These are phyloP conservation scores for Onygena corvina DNA, from an alignment of 2,329 filamentous ascomycete genomes.

Conservation along the genomic window DNA sequence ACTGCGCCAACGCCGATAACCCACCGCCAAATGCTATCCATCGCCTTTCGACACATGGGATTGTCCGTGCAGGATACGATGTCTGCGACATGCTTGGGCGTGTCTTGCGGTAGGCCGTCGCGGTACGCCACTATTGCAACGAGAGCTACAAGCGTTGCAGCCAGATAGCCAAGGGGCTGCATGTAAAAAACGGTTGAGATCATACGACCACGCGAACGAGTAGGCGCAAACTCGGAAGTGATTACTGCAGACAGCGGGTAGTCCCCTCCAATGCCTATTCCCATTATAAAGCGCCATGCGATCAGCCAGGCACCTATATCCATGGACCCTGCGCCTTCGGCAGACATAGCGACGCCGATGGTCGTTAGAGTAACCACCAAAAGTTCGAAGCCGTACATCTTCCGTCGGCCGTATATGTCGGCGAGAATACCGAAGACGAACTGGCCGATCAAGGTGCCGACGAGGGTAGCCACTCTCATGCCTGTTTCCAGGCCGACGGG, in stretches of 20 bases:
- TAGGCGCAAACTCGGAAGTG: constrained; percentile 2
- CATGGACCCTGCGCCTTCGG: background rate
- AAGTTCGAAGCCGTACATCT: constrained; percentile 6
- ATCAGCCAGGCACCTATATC: constrained; percentile 5
- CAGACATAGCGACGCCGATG: background rate
- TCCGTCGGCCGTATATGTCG: background rate
- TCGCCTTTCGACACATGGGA: constrained; percentile 12
- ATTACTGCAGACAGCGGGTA: constrained; percentile 3
- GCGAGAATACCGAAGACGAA: constrained; percentile 4
- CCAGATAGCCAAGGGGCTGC: constrained; percentile 72
- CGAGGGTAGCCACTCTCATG: background rate
- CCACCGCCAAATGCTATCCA: constrained; percentile 56
- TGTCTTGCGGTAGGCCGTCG: background rate
- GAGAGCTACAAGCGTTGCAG: constrained; percentile 53
- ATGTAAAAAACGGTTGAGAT: constrained; percentile 64
- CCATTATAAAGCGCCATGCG: constrained; percentile 2
- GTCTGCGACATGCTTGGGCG: background rate
- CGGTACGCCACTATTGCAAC: background rate
- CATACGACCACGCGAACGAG: constrained; percentile 1
- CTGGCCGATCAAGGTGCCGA: constrained; percentile 4
- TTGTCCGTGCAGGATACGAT: constrained; percentile 3
- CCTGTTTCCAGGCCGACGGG: background rate
- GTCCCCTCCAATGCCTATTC: constrained; percentile 8
- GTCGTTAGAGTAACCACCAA: background rate
- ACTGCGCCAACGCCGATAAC: constrained; percentile 54